A percentile compares a stretch with the other conserved stretches of the same genome.
These are phyloP conservation scores for Ceratobasidium theobromae DNA, from an alignment of 1,284 basidiomycete genomes.

Conservation along the genomic window DNA sequence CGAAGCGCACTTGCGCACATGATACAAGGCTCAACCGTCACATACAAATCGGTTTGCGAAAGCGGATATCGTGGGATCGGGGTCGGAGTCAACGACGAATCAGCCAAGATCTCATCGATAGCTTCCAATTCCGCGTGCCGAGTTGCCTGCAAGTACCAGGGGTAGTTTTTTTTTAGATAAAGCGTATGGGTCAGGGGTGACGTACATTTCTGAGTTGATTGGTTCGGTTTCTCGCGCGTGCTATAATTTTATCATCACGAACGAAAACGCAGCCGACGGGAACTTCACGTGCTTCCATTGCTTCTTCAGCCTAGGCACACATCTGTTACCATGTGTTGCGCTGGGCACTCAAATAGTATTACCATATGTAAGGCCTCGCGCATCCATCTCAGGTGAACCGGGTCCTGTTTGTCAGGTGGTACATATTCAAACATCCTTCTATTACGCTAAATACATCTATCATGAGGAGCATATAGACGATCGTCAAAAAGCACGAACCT, in stretches of 20 bases:
- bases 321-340: not conserved
- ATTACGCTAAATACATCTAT: not conserved
- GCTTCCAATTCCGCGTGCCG: slow-evolving; percentile 98
- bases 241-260: slow-evolving; percentile 72
- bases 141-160: slow-evolving; percentile 66
- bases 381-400: slow-evolving; percentile 39
- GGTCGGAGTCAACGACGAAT: slow-evolving; percentile 58
- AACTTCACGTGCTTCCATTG: slow-evolving; percentile 82
- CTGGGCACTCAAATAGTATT: not conserved
- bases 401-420: slow-evolving; percentile 25
- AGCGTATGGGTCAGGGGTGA: slow-evolving; percentile 15
- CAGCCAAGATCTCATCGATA: slow-evolving; percentile 83
- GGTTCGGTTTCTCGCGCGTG: slow-evolving; percentile 87
- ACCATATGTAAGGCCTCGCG: slow-evolving; percentile 38
- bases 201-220: slow-evolving; percentile 90
- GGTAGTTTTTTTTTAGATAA: slow-evolving; percentile 3
- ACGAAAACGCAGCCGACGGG: slow-evolving; percentile 98
- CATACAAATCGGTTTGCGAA: slow-evolving; percentile 83
- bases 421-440: slow-evolving; percentile 18
- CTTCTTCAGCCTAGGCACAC: slow-evolving; percentile 72
- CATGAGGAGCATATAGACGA: too few relatives aligned
- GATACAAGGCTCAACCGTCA: slow-evolving; percentile 98
- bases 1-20: slow-evolving; percentile 97
- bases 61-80: slow-evolving; percentile 60
- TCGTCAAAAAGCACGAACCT: too few relatives aligned